phyloP scores from a whole-genome alignment of 2,329 filamentous ascomycete genomes.

The Ceratocystis eucalypticola region DNA sequence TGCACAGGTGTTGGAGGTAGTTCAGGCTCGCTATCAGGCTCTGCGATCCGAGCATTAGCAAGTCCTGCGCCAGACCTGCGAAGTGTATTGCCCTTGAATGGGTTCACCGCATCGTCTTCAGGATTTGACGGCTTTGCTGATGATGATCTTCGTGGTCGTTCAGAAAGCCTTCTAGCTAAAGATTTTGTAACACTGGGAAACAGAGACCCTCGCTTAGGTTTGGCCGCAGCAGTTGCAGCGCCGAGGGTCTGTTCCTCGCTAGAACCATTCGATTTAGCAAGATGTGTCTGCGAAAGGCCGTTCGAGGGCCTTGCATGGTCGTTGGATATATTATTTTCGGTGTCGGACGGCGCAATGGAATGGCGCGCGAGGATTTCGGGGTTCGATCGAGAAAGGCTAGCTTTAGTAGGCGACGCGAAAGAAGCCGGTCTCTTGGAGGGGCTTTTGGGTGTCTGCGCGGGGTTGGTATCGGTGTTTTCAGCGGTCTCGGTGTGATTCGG shows the following conservation, averaged over 20 bases:
- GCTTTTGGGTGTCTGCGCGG: slow-evolving; percentile 26
- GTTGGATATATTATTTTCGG: not conserved
- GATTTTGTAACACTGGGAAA: slow-evolving; percentile 3
- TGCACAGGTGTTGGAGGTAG: slow-evolving; percentile 46
- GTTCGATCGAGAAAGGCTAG: slow-evolving; percentile 48
- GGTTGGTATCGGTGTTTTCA: slow-evolving; percentile 23
- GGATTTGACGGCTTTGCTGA: not conserved
- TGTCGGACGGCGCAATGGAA: slow-evolving; percentile 19
- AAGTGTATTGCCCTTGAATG: slow-evolving; percentile 20
- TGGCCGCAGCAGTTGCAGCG: not conserved
- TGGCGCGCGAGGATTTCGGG: slow-evolving; percentile 41
- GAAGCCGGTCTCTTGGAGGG: slow-evolving; percentile 33
- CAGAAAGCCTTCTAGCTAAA: slow-evolving; percentile 5
- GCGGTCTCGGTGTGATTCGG: slow-evolving; percentile 9
- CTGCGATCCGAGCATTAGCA: slow-evolving; percentile 9
- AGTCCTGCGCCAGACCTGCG: slow-evolving; percentile 20
- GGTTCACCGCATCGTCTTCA: slow-evolving; percentile 10
- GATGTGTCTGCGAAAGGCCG: not conserved
- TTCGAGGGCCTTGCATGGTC: slow-evolving; percentile 15
- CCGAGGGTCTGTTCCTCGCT: not conserved
- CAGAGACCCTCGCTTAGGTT: not conserved
- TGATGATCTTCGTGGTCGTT: not conserved
- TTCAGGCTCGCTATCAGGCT: slow-evolving; percentile 33
- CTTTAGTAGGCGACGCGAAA: slow-evolving; percentile 53
- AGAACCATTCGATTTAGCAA: not conserved